Evolutionary conservation across 2,329 filamentous ascomycete genomes (phyloP).

Genomic region (Fonsecaea pedrosoi): DNA sequence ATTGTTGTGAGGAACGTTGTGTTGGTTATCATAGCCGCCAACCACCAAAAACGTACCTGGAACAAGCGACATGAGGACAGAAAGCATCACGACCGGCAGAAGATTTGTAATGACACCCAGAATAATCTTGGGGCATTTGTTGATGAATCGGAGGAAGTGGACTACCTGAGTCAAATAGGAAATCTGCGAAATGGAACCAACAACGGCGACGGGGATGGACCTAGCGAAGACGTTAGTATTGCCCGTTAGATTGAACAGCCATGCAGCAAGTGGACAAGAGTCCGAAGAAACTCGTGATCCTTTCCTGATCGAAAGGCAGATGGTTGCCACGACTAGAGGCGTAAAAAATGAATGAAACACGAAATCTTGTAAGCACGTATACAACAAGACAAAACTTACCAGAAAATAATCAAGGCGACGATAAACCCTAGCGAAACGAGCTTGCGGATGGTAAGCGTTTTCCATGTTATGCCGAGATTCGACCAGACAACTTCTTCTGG

Average conservation of each 20-base stretch:
- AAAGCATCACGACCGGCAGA: constrained; percentile 77
- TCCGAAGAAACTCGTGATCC: neutral
- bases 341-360: neutral
- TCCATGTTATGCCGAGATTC: constrained; percentile 83
- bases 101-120: constrained; percentile 85
- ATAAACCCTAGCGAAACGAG: constrained; percentile 75
- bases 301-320: no score
- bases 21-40: neutral
- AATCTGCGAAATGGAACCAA: constrained; percentile 87
- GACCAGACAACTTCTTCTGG: constrained; percentile 87
- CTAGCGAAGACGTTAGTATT: neutral
- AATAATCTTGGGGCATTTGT: constrained; percentile 71
- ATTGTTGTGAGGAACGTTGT: neutral
- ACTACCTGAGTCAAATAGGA: constrained; percentile 66
- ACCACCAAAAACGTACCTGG: constrained; percentile 51
- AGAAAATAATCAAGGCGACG: constrained; percentile 82
- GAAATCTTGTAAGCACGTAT: neutral
- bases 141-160: constrained; percentile 75
- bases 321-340: no score
- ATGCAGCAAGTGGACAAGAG: neutral
- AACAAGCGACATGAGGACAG: constrained; percentile 84
- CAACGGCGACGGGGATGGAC: constrained; percentile 74
- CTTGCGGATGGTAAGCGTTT: constrained; percentile 78
- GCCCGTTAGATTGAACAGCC: neutral
- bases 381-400: constrained; percentile 49